Evolutionary conservation across 345 rosid species (phyloP).

Genomic region (Mallotus nudiflorus): DNA sequence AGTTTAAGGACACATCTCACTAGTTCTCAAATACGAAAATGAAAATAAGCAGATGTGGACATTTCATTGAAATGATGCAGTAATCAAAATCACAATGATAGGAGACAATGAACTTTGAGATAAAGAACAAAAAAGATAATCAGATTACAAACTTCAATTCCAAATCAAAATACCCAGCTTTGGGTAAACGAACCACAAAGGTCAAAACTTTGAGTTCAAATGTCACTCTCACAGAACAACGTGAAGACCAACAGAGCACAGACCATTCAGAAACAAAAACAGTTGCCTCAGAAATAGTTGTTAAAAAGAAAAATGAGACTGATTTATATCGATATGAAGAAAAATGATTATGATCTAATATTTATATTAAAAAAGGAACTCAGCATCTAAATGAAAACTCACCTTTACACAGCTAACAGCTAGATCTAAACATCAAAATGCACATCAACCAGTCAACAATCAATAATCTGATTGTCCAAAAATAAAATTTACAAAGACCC

Average conservation of each 20-base stretch:
- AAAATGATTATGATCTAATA: conserved; percentile 6
- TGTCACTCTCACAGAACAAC: not conserved
- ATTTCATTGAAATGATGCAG: not conserved
- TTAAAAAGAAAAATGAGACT: not conserved
- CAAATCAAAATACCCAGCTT: not conserved
- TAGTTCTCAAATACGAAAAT: no score
- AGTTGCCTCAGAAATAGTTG: not conserved
- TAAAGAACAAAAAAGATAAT: not conserved
- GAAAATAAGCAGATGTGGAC: not conserved
- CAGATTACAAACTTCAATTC: not conserved
- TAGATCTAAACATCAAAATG: conserved; percentile 19
- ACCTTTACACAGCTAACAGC: not conserved
- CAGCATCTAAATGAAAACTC: conserved; percentile 10
- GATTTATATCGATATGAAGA: not conserved
- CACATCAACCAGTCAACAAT: conserved; percentile 9
- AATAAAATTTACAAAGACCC: conserved; percentile 1
- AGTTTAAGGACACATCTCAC: not conserved
- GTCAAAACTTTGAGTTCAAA: not conserved
- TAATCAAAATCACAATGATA: not conserved
- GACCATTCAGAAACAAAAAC: not conserved
- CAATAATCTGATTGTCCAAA: not conserved
- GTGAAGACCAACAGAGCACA: not conserved
- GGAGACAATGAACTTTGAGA: conserved; percentile 4
- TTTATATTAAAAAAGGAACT: not conserved
- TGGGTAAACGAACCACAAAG: not conserved